These are phyloP conservation scores for Ormosia semicastrata DNA, from an alignment of 306 rosid genomes.

Conservation along the genomic window DNA sequence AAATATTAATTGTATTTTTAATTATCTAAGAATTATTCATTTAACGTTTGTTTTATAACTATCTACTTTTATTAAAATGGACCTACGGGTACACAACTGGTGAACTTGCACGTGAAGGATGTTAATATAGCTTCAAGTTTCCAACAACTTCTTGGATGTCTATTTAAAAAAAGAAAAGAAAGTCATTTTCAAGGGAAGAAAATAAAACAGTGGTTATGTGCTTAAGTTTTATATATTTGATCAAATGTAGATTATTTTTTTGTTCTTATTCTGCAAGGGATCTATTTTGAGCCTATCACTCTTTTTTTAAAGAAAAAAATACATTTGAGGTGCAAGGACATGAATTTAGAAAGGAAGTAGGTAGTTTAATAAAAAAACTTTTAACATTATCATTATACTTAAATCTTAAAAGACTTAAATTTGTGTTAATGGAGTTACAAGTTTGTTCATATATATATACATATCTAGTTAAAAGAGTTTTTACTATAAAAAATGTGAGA, in stretches of 20 bases:
- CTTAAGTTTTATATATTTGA: not conserved
- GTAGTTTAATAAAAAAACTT: too few relatives aligned
- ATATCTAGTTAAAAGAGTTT: too few relatives aligned
- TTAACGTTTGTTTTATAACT: not conserved
- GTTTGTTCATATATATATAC: too few relatives aligned
- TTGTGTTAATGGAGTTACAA: not conserved
- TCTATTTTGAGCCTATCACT: not conserved
- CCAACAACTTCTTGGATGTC: constrained; percentile 20
- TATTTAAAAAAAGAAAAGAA: not conserved
- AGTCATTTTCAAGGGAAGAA: not conserved
- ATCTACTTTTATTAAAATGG: not conserved
- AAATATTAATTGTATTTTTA: not conserved
- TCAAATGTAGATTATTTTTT: not conserved
- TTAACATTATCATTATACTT: too few relatives aligned
- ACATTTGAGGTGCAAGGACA: not conserved
- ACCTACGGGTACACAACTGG: not conserved
- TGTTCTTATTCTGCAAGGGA: not conserved
- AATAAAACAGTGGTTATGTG: not conserved
- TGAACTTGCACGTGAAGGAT: constrained; percentile 13
- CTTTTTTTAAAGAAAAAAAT: not conserved
- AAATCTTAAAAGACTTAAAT: too few relatives aligned
- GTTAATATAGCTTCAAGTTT: not conserved
- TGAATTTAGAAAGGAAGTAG: not conserved
- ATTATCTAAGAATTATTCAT: not conserved
- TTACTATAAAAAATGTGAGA: too few relatives aligned